Evolutionary conservation across 2,329 filamentous ascomycete genomes (phyloP).

Genomic region (Sclerotiophoma versabilis): DNA sequence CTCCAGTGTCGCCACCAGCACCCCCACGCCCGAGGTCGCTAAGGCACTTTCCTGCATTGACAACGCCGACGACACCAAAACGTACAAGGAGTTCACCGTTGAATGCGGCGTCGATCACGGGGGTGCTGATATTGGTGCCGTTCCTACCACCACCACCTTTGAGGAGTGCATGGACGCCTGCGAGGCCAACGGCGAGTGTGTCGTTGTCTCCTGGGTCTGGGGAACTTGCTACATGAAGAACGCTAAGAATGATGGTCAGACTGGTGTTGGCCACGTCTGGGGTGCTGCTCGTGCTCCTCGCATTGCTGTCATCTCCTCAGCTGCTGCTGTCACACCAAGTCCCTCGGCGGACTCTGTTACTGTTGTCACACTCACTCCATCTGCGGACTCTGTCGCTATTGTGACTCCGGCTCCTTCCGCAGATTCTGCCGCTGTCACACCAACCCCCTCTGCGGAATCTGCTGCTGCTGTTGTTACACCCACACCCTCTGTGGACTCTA

Average conservation of each 20-base stretch:
- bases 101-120: conserved; percentile 2
- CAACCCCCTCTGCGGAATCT: neutral
- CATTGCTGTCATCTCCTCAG: conserved; percentile 15
- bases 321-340: neutral
- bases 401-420: too few relatives aligned
- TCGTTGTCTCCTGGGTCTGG: conserved; percentile 3
- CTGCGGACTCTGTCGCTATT: neutral
- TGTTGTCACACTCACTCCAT: neutral
- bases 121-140: neutral
- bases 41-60: neutral
- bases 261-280: neutral
- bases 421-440: neutral
- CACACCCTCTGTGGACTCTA: too few relatives aligned
- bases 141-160: neutral
- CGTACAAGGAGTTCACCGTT: neutral
- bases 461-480: neutral
- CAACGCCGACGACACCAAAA: neutral
- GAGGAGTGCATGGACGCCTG: conserved; percentile 2
- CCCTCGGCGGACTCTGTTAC: neutral
- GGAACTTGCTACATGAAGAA: conserved; percentile 10
- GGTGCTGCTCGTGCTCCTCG: neutral
- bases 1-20: neutral
- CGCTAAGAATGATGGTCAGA: neutral
- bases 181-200: neutral
- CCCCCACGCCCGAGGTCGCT: neutral